Percentiles rank a stretch among this genome's conserved stretches.
Conservation (phyloP, 2,329 filamentous ascomycete species). For the Epichloe scottii region DNA sequence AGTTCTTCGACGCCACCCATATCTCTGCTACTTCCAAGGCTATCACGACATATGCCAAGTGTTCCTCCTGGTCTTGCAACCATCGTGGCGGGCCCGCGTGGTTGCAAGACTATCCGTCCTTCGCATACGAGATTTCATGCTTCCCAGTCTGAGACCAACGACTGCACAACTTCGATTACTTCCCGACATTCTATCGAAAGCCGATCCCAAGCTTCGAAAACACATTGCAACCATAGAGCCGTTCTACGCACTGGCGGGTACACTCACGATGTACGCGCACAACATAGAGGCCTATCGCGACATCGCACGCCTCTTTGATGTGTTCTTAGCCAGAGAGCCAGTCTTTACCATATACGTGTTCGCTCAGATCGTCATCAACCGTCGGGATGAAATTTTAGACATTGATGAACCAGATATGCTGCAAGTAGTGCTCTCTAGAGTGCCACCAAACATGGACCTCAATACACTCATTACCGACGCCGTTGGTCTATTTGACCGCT, state of each 20-base stretch:
- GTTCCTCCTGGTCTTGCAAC: slow-evolving; percentile 70
- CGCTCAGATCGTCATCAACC: slow-evolving; percentile 71
- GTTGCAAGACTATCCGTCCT: slow-evolving; percentile 76
- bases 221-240: slow-evolving; percentile 73
- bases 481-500: slow-evolving; percentile 44
- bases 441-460: slow-evolving; percentile 69
- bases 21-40: slow-evolving; percentile 92
- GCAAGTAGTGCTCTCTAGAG: slow-evolving; percentile 73
- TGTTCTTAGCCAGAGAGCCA: slow-evolving; percentile 76
- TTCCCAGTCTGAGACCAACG: slow-evolving; percentile 72
- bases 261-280: slow-evolving; percentile 91
- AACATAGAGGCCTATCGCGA: slow-evolving; percentile 83
- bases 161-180: slow-evolving; percentile 78
- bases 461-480: slow-evolving; percentile 63
- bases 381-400: slow-evolving; percentile 73
- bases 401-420: slow-evolving; percentile 93
- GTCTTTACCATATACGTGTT: slow-evolving; percentile 86
- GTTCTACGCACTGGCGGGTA: slow-evolving; percentile 88
- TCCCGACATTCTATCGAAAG: slow-evolving; percentile 62
- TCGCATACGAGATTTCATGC: slow-evolving; percentile 94
- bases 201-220: slow-evolving; percentile 56
- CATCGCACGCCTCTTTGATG: slow-evolving; percentile 86
- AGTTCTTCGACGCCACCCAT: slow-evolving; percentile 67
- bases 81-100: slow-evolving; percentile 44
- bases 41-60: slow-evolving; percentile 99